These are phyloP conservation scores for Stephania cephalantha DNA, from an alignment of 164 flowering plant genomes.

Conservation along the genomic window DNA sequence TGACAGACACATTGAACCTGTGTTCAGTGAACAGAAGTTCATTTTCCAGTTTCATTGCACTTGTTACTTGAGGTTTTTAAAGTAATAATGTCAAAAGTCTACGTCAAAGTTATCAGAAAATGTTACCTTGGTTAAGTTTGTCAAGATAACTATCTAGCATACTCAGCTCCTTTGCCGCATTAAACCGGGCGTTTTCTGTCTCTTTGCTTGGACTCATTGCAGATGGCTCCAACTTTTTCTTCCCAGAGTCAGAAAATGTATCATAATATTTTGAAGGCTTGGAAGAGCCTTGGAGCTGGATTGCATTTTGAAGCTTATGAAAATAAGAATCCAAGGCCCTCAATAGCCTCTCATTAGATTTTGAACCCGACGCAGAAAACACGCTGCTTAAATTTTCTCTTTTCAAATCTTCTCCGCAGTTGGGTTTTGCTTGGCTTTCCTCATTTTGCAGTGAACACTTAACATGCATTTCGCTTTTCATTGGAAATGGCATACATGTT, in stretches of 20 bases:
- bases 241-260: background rate
- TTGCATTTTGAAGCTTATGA: slow-evolving; percentile 30
- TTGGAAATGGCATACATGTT: slow-evolving; percentile 8
- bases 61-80: background rate
- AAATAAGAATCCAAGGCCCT: slow-evolving; percentile 47
- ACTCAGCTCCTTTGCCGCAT: slow-evolving; percentile 27
- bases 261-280: slow-evolving; percentile 2
- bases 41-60: background rate
- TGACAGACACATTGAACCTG: background rate
- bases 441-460: background rate
- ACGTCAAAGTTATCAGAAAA: background rate
- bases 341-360: slow-evolving; percentile 30
- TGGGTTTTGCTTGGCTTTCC: slow-evolving; percentile 8
- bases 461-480: background rate
- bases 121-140: slow-evolving; percentile 32
- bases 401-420: slow-evolving; percentile 7
- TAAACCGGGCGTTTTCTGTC: slow-evolving; percentile 16
- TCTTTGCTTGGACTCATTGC: slow-evolving; percentile 11
- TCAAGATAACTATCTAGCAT: slow-evolving; percentile 35
- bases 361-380: slow-evolving; percentile 19
- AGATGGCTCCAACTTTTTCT: slow-evolving; percentile 11
- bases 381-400: slow-evolving; percentile 11
- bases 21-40: background rate
- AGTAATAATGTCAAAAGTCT: background rate
- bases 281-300: slow-evolving; percentile 8